Conservation (phyloP, 768 basidiomycete genomes). For the Floccularia luteovirens region DNA sequence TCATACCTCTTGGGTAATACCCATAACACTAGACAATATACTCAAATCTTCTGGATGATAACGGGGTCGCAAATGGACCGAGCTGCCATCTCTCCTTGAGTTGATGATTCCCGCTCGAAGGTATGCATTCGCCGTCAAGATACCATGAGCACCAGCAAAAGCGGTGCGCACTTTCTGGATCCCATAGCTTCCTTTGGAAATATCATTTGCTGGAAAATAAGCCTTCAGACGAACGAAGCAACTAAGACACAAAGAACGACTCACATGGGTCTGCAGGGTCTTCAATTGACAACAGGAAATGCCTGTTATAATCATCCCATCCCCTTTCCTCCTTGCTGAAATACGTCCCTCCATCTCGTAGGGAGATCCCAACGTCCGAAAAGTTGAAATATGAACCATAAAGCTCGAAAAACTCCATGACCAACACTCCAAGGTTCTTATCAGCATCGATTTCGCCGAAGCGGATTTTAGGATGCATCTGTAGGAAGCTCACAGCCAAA, state of each 20-base stretch:
- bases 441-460: conserved; percentile 81
- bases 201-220: conserved; percentile 70
- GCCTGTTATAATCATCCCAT: conserved; percentile 62
- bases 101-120: conserved; percentile 54
- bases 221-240: conserved; percentile 5
- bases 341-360: conserved; percentile 85
- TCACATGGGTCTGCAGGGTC: conserved; percentile 86
- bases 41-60: conserved; percentile 61
- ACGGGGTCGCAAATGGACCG: conserved; percentile 30
- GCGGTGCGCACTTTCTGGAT: conserved; percentile 78
- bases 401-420: conserved; percentile 96
- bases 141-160: conserved; percentile 73
- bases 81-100: conserved; percentile 44
- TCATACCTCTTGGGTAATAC: conserved; percentile 74
- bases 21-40: conserved; percentile 73
- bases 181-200: conserved; percentile 81
- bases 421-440: conserved; percentile 85
- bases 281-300: conserved; percentile 73
- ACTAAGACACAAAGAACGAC: conserved; percentile 19
- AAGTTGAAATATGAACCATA: conserved; percentile 94
- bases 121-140: conserved; percentile 72
- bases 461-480: conserved; percentile 96
- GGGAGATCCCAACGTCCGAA: conserved; percentile 80
- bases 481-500: conserved; percentile 87
- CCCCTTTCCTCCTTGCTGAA: conserved; percentile 77